phyloP scores from a whole-genome alignment of 768 basidiomycete genomes.

The Leccinum incarnatum region DNA sequence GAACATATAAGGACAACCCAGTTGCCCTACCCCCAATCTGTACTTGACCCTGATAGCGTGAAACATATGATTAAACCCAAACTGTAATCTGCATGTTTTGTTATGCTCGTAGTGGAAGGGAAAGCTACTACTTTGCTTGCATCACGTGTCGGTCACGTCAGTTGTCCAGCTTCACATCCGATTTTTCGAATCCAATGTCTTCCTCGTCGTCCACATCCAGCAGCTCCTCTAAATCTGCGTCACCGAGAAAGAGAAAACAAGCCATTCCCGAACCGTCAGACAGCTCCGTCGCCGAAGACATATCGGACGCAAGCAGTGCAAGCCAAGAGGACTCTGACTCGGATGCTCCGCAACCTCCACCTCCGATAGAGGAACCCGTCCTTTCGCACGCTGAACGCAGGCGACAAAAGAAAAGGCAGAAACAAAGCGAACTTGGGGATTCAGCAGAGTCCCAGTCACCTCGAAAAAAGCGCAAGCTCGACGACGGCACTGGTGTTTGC shows the following conservation, averaged over 20 bases:
- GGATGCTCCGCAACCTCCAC: slow-evolving; percentile 5
- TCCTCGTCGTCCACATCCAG: slow-evolving; percentile 27
- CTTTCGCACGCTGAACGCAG: slow-evolving; percentile 77
- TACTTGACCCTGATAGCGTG: slow-evolving; percentile 60
- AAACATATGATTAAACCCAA: slow-evolving; percentile 49
- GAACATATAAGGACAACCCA: slow-evolving; percentile 49
- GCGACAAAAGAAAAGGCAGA: slow-evolving; percentile 51
- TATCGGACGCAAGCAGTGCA: slow-evolving; percentile 11
- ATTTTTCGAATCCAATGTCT: slow-evolving; percentile 8
- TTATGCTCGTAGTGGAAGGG: neutral
- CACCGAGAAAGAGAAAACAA: slow-evolving; percentile 23
- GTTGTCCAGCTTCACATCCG: neutral
- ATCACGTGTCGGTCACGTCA: slow-evolving; percentile 9
- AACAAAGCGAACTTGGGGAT: slow-evolving; percentile 18
- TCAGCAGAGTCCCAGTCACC: slow-evolving; percentile 11
- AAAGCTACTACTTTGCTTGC: neutral
- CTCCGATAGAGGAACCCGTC: slow-evolving; percentile 34
- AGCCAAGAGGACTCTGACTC: slow-evolving; percentile 7
- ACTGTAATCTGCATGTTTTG: slow-evolving; percentile 20
- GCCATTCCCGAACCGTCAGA: slow-evolving; percentile 17
- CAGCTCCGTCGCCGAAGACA: slow-evolving; percentile 27
- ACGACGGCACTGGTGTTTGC: slow-evolving; percentile 10
- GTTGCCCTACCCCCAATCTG: slow-evolving; percentile 62
- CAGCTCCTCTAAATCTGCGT: slow-evolving; percentile 24
- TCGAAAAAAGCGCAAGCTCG: slow-evolving; percentile 48